Evolutionary conservation across 2,329 filamentous ascomycete species (phyloP), one percentile per base, ranked within the genome.

Genomic region (Ambrosiella cleistominuta): DNA sequence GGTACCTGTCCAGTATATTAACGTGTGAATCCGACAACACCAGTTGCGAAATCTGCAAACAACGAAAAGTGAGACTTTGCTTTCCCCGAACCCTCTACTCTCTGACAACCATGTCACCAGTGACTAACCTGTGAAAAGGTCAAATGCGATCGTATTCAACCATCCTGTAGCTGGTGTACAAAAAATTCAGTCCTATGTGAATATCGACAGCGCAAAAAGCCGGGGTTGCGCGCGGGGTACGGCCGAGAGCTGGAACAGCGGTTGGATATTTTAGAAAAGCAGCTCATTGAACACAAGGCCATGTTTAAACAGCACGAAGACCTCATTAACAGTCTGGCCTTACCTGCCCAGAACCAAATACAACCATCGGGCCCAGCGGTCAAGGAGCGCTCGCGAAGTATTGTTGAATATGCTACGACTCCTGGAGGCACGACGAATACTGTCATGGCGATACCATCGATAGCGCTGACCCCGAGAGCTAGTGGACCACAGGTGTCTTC

Each of bases 11-110:
- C 27, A 3, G 27, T 5, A 27, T 27, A 27, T 27, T 15, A 58
- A 27, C 35, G 45, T 17, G 45, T 36, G 13, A 57, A 39, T 17
- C 19, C 49, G 2, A n/a, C 7, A 9, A 15, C 4, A 7, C 15
- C 69, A 84, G 81, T 65, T 84, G 86, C 66, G 86, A 90, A 70
- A 75, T 86, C 56, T 88, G 86, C 73, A 89, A 90, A 70, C 82
- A 86, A 68, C 75, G 86, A 72, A 91, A 90, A 75, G 85, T 88
- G 70, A 51, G 27, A 27, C 27, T 27, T 27, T 27, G 27, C 27
- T 27, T 27, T 27, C 27, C 27, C 27, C 4, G 3, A 27, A 27
- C 4, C 44, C 53, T n/a, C 17, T 19, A 17, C 15, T 55, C 19
- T 47, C 40, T 57, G 36, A 35, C 54, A n/a, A n/a, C 0, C 12